Conservation (phyloP, 805 yeast genomes). For the Schwanniomyces pseudopolymorphus region DNA sequence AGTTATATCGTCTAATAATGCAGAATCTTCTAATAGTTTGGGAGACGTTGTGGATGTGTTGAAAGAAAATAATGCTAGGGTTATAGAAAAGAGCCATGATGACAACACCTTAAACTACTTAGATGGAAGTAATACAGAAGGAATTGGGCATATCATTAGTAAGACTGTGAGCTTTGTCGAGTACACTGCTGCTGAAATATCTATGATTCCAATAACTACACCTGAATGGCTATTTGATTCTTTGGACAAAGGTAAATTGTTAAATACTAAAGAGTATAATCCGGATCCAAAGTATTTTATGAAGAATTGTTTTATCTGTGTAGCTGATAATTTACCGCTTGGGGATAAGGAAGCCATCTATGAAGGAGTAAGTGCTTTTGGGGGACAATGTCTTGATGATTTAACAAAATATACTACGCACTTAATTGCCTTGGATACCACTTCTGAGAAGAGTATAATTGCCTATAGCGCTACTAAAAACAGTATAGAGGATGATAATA, state of each 20-base stretch:
- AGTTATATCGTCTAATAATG: background rate
- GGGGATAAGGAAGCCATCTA: constrained; percentile 67
- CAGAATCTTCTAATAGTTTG: background rate
- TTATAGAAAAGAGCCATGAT: constrained; percentile 17
- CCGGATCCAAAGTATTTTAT: constrained; percentile 72
- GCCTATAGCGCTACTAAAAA: constrained; percentile 41
- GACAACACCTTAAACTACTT: constrained; percentile 18
- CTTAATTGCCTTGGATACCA: constrained; percentile 54
- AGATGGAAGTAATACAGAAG: constrained; percentile 11
- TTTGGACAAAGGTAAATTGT: constrained; percentile 34
- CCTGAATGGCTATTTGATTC: constrained; percentile 61
- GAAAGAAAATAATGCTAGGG: constrained; percentile 20
- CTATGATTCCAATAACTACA: constrained; percentile 66
- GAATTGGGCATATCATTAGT: constrained; percentile 52
- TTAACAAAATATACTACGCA: constrained; percentile 78
- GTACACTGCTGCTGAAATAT: constrained; percentile 43
- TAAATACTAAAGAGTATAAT: constrained; percentile 59
- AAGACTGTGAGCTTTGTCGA: constrained; percentile 52
- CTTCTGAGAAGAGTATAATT: constrained; percentile 57
- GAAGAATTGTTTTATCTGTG: constrained; percentile 59
- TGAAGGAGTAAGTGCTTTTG: constrained; percentile 68
- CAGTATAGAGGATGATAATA: constrained; percentile 19
- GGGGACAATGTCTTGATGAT: constrained; percentile 68
- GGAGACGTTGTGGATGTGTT: background rate
- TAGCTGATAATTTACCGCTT: constrained; percentile 52